These are phyloP conservation scores for Pelargonium myrrhifolium DNA, from an alignment of 441 rosid species.

Conservation along the genomic window DNA sequence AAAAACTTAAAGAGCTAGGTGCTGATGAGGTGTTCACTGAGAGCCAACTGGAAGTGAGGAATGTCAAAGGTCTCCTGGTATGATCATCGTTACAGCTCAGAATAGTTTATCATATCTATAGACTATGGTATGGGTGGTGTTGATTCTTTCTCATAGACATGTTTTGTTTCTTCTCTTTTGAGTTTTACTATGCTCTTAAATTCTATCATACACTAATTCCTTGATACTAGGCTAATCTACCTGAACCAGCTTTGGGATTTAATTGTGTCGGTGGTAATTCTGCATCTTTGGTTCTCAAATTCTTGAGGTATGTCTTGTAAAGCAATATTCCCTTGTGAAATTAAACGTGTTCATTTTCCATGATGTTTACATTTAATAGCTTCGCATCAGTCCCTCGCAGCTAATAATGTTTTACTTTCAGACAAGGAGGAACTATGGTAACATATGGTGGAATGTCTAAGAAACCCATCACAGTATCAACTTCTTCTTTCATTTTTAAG, in stretches of 20 bases:
- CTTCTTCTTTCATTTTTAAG: constrained; percentile 81
- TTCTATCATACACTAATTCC: constrained; percentile 9
- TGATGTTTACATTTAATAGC: constrained; percentile 4
- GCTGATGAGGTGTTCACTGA: constrained; percentile 83
- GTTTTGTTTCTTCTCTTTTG: constrained; percentile 8
- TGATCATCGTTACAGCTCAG: constrained; percentile 15
- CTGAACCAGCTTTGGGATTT: constrained; percentile 73
- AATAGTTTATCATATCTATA: constrained; percentile 13
- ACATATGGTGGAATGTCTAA: constrained; percentile 96
- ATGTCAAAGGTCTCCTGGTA: constrained; percentile 79
- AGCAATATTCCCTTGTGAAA: constrained; percentile 10
- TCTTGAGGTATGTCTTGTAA: constrained; percentile 47
- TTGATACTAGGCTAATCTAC: constrained; percentile 39
- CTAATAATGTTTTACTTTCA: constrained; percentile 21
- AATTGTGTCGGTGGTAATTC: constrained; percentile 87
- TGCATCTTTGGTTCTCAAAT: constrained; percentile 69
- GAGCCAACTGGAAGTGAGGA: constrained; percentile 66
- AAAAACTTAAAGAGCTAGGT: constrained; percentile 55
- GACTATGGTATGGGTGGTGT: constrained; percentile 11
- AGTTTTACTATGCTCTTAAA: constrained; percentile 10
- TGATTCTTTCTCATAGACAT: constrained; percentile 7
- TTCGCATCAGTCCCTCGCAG: constrained; percentile 1
- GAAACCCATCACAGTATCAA: constrained; percentile 63
- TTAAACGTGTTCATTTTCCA: background rate
- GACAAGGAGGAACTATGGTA: constrained; percentile 79